A percentile compares a stretch with the other conserved stretches of the same genome.
Evolutionary conservation across 331 rosid species (phyloP).

Genomic region (Quercus lobata): DNA sequence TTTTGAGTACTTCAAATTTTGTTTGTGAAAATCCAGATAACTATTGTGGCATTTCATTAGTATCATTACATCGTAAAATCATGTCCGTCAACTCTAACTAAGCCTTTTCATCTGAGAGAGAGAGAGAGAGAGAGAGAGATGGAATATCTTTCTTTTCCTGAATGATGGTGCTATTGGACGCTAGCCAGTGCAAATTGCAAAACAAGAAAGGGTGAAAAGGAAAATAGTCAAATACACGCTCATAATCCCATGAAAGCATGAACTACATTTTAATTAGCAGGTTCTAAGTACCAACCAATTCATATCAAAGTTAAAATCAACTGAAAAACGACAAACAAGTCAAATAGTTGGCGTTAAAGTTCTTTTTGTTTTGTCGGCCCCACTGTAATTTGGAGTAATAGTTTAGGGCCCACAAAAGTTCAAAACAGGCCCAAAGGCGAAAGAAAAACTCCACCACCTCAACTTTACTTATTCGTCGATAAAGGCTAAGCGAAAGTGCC

Average conservation of each 20-base stretch:
- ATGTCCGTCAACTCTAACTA: not conserved
- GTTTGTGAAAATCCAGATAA: too few species aligned
- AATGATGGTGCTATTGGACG: not conserved
- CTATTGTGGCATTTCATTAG: too few species aligned
- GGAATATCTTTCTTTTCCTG: not conserved
- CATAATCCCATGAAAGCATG: not conserved
- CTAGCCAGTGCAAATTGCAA: not conserved
- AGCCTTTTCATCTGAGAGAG: not conserved
- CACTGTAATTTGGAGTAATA: slow-evolving; percentile 9
- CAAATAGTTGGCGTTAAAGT: slow-evolving; percentile 44
- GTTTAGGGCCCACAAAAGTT: slow-evolving; percentile 41
- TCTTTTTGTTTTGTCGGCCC: slow-evolving; percentile 30
- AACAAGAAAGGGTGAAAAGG: not conserved
- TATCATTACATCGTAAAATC: too few species aligned
- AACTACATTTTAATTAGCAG: not conserved
- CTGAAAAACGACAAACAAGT: slow-evolving; percentile 59
- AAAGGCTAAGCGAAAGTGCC: slow-evolving; percentile 52
- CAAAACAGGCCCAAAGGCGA: slow-evolving; percentile 22
- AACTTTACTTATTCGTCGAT: slow-evolving; percentile 30
- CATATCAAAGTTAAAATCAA: not conserved
- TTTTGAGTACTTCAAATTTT: too few species aligned
- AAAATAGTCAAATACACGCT: not conserved
- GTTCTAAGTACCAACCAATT: not conserved
- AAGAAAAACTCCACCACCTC: slow-evolving; percentile 28
- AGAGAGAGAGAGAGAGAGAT: too few species aligned